Conservation (phyloP, 345 rosid genomes). For the Kandelia obovata region DNA sequence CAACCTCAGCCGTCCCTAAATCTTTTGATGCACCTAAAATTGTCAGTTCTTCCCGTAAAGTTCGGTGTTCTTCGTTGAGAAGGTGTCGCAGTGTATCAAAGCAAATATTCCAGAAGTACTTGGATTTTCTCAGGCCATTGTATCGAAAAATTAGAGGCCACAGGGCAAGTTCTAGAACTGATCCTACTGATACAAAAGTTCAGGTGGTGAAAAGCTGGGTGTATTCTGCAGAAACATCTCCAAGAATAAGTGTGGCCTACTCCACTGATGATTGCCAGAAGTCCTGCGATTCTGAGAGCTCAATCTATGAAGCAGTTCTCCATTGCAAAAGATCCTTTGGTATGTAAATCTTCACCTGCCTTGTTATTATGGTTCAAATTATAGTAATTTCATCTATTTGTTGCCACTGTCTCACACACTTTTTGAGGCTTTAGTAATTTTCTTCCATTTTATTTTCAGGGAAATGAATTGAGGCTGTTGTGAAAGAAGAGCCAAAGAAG, state of each 20-base stretch:
- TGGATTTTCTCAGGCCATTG: constrained; percentile 67
- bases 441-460: constrained; percentile 27
- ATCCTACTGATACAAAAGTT: constrained; percentile 31
- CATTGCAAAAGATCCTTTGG: constrained; percentile 95
- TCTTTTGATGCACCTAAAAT: constrained; percentile 28
- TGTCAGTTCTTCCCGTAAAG: constrained; percentile 16
- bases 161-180: constrained; percentile 36
- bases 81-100: constrained; percentile 55
- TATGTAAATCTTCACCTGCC: constrained; percentile 11
- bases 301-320: constrained; percentile 89
- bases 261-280: constrained; percentile 60
- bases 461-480: constrained; percentile 29
- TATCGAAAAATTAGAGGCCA: constrained; percentile 48
- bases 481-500: background rate
- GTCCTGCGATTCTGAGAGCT: constrained; percentile 85
- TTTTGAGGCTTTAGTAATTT: constrained; percentile 16
- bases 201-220: constrained; percentile 39
- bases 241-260: constrained; percentile 60
- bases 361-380: background rate
- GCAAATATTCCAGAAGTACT: constrained; percentile 57
- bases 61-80: constrained; percentile 39
- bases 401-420: background rate
- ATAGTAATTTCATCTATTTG: too few species aligned
- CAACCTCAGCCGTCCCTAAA: constrained; percentile 24
- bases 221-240: constrained; percentile 61